Evolutionary conservation across 2,329 filamentous ascomycete species (phyloP).

Genomic region (Aspergillus ibericus): DNA sequence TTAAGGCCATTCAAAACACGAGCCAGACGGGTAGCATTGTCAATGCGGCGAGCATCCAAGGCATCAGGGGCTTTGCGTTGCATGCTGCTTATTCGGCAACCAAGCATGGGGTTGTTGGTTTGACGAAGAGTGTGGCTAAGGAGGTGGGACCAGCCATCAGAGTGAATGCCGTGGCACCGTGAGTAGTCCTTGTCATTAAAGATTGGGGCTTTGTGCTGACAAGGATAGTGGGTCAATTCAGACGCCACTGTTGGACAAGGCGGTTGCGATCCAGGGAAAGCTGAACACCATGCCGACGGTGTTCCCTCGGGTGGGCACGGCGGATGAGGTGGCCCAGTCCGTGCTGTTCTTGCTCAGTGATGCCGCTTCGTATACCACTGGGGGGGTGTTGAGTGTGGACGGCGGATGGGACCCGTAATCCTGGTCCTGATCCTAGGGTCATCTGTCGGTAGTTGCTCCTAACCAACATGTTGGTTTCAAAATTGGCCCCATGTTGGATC

Average conservation of each 20-base stretch:
- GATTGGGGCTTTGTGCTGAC: conserved; percentile 5
- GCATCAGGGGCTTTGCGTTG: conserved; percentile 36
- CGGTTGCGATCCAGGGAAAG: conserved; percentile 24
- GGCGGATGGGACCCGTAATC: conserved; percentile 44
- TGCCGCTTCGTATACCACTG: conserved; percentile 49
- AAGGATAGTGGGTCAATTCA: conserved; percentile 32
- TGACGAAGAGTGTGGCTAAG: conserved; percentile 41
- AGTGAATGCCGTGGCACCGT: conserved; percentile 47
- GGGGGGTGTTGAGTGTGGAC: conserved; percentile 48
- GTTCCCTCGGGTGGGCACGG: conserved; percentile 31
- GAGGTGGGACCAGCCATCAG: conserved; percentile 39
- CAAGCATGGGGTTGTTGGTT: conserved; percentile 35
- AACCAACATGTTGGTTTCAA: background rate
- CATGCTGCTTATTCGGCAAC: conserved; percentile 35
- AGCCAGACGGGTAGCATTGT: conserved; percentile 55
- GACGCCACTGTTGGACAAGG: conserved; percentile 34
- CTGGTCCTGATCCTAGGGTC: background rate
- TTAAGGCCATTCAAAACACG: conserved; percentile 41
- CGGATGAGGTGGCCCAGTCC: conserved; percentile 44
- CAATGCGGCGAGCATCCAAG: conserved; percentile 49
- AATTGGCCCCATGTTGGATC: background rate
- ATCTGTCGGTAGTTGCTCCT: background rate
- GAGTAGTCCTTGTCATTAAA: conserved; percentile 16
- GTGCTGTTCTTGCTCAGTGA: conserved; percentile 52
- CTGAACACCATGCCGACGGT: conserved; percentile 15